A percentile compares a stretch with the other conserved stretches of the same genome.
Conservation (phyloP, 148 eudicot genomes). For the Nepenthes gracilis region DNA sequence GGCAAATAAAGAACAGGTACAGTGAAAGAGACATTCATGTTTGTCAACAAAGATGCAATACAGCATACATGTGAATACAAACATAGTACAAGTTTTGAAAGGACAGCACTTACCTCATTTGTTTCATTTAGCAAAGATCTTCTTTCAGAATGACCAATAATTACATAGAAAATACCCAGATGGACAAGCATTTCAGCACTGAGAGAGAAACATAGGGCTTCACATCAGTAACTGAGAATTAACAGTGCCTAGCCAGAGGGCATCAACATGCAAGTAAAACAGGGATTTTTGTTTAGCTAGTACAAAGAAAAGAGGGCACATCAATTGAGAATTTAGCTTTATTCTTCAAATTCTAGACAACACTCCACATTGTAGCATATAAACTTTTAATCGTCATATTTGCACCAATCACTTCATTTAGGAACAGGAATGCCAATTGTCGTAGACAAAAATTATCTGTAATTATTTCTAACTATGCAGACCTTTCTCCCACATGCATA, state of each 20-base stretch:
- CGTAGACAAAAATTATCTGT: too few relatives aligned
- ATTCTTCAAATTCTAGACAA: too few relatives aligned
- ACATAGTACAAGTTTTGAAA: background rate
- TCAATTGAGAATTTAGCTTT: too few relatives aligned
- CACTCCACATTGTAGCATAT: too few relatives aligned
- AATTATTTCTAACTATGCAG: too few relatives aligned
- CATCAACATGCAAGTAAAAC: background rate
- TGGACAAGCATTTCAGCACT: slow-evolving; percentile 54
- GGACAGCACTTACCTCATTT: slow-evolving; percentile 24
- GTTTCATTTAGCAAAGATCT: slow-evolving; percentile 35
- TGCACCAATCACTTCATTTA: too few relatives aligned
- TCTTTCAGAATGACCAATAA: slow-evolving; percentile 60
- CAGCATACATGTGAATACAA: background rate
- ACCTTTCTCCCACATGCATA: too few relatives aligned
- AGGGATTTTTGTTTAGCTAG: too few relatives aligned
- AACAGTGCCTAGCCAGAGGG: too few relatives aligned
- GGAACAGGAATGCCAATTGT: too few relatives aligned
- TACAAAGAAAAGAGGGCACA: too few relatives aligned
- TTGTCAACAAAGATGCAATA: background rate
- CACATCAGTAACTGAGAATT: background rate
- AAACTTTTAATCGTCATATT: too few relatives aligned
- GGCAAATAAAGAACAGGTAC: background rate
- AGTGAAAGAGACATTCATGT: background rate
- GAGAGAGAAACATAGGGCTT: slow-evolving; percentile 1
- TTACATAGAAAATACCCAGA: slow-evolving; percentile 51